Conservation (phyloP, 768 basidiomycete genomes). For the Hebeloma cylindrosporum region DNA sequence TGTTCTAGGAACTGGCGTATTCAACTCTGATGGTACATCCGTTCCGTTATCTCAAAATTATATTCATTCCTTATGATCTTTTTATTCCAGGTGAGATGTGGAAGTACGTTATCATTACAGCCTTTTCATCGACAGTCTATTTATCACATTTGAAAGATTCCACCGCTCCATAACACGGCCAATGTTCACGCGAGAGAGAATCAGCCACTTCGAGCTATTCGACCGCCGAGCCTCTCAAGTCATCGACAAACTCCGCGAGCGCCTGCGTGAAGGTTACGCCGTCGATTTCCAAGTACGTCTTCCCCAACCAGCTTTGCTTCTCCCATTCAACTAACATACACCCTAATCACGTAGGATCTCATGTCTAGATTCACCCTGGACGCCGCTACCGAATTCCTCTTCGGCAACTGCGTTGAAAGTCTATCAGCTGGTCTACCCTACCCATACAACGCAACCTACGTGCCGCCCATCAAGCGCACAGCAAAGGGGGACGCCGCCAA, state of each 20-base stretch:
- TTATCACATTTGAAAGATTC: slow-evolving; percentile 36
- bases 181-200: slow-evolving; percentile 59
- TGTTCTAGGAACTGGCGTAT: slow-evolving; percentile 63
- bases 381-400: slow-evolving; percentile 65
- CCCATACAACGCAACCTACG: slow-evolving; percentile 40
- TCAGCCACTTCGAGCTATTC: slow-evolving; percentile 62
- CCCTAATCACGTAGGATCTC: slow-evolving; percentile 44
- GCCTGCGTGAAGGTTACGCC: slow-evolving; percentile 48
- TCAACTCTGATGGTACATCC: slow-evolving; percentile 61
- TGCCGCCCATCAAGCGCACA: slow-evolving; percentile 22
- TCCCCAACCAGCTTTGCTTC: not conserved
- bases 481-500: slow-evolving; percentile 34
- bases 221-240: slow-evolving; percentile 50
- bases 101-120: slow-evolving; percentile 27
- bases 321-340: not conserved
- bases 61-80: not conserved
- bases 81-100: slow-evolving; percentile 35
- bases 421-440: slow-evolving; percentile 53
- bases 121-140: not conserved
- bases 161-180: slow-evolving; percentile 66
- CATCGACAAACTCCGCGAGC: slow-evolving; percentile 44
- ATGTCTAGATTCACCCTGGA: slow-evolving; percentile 67
- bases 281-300: slow-evolving; percentile 56
- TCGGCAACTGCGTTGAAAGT: slow-evolving; percentile 56
- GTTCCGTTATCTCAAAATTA: not conserved